Evolutionary conservation across 331 rosid species (phyloP), one percentile per base, ranked within the genome.

Genomic region (Phaseolus coccineus): DNA sequence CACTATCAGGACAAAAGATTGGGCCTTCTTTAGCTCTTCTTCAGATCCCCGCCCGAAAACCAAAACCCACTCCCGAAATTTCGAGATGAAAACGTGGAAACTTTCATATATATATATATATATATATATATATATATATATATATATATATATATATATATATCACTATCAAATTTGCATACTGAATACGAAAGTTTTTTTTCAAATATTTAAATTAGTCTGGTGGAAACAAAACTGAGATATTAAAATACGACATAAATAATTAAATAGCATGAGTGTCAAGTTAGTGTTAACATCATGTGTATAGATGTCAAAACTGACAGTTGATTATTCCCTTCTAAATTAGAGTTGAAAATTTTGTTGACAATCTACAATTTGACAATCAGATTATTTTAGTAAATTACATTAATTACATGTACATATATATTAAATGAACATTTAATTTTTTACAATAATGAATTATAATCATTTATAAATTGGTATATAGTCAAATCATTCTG

Each of bases 171-270:
- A 66, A 61, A 16, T 61, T 31, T 19, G 63, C 62, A 9, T 13
- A 30, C 9, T 28, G 33, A 75, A 75, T 11, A 31, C n/a, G 30
- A 46, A 6, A 31, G 30, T 14, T 57, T 55, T 37, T 42, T 28
- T 27, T 3, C 11, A 12, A 46, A 46, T 46, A 51, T 59, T 24
- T n/a, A 33, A 33, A 16, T 8, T 2, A 6, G 12, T 57, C 3
- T 73, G 44, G 9, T 55, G n/a, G 44, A 73, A 37, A 44, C 25
- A 58, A 58, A 42, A 58, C 69, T 27, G 44, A 74, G 57, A 74
- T 35, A 42, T 42, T 69, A 74, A 16, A 37, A 14, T 8, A 58
- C n/a, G 22, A 5, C 63, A 35, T 35, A 76, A 46, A 59, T 61
- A 63, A 63, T 48, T 46, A 31, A 46, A 11, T 31, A 37, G 56